These are phyloP conservation scores for Trichoderma harzianum DNA, from an alignment of 2,329 filamentous ascomycete species.

Conservation along the genomic window DNA sequence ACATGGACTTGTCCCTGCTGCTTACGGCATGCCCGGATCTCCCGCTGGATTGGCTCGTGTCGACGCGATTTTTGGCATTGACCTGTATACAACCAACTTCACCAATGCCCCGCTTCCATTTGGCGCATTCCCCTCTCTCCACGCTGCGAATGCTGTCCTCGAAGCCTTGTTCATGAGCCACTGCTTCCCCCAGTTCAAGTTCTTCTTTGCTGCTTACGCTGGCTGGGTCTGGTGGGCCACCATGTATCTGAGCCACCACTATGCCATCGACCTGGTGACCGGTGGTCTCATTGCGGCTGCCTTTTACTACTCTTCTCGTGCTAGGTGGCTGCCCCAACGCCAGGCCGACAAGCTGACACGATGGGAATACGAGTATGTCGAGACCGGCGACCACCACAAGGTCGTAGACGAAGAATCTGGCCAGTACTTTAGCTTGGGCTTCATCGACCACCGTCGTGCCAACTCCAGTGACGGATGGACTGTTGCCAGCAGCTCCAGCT, in stretches of 20 bases:
- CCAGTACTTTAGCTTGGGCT: constrained; percentile 45
- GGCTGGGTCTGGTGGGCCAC: constrained; percentile 98
- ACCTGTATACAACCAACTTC: constrained; percentile 91
- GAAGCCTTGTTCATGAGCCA: constrained; percentile 92
- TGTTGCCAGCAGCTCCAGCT: constrained; percentile 74
- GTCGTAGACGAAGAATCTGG: constrained; percentile 46
- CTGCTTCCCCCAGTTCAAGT: constrained; percentile 79
- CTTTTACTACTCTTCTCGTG: constrained; percentile 78
- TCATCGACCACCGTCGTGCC: constrained; percentile 41
- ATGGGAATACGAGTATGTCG: constrained; percentile 95
- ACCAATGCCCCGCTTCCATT: constrained; percentile 88
- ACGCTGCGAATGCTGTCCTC: constrained; percentile 83
- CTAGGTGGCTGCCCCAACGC: constrained; percentile 75
- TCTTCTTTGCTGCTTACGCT: constrained; percentile 77
- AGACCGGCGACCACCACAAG: constrained; percentile 64
- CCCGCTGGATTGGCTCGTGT: constrained; percentile 86
- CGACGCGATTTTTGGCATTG: constrained; percentile 83
- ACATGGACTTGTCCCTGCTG: constrained; percentile 84
- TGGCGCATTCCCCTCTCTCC: constrained; percentile 89
- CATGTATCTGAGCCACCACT: constrained; percentile 97
- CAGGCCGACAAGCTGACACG: constrained; percentile 82
- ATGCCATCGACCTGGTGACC: constrained; percentile 86
- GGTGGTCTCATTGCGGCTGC: constrained; percentile 76
- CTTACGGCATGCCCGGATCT: constrained; percentile 86
- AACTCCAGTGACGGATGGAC: constrained; percentile 84